Evolutionary conservation across 1,284 basidiomycete species (phyloP), one percentile per base, ranked within the genome.

Genomic region (Ceratorhiza oryzae-sativae): DNA sequence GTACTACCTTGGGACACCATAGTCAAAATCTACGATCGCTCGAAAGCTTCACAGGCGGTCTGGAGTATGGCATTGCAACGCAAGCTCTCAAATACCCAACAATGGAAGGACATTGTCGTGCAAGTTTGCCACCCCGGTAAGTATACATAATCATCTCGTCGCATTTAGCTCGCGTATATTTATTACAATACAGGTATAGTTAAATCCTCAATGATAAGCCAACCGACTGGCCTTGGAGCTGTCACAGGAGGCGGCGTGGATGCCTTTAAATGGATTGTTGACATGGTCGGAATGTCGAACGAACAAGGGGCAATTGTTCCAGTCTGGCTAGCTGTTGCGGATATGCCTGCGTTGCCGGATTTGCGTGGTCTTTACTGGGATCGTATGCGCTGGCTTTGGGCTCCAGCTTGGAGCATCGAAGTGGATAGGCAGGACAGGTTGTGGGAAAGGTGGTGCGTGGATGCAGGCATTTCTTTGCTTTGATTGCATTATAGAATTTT

Each of bases 81-180:
- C n/a, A 72, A 71, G n/a, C 45, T 74, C n/a, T 12, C 48, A 34
- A 20, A 46, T 8, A 62, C 41, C n/a, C 41, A 39, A n/a, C 55
- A 63, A 39, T 74, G 60, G 67, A 74, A 72, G 18, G 67, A 65
- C 49, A 41, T 72, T n/a, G 65, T 72, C 1, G 73, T 74, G n/a
- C 65, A 72, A 41, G 55, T 48, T 20, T 74, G 73, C 45, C 73
- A 74, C 36, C 73, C 73, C n/a, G 73, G 73, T 65, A 59, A 32
- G 62, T 34, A 25, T 5, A 25, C n/a, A 32, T n/a, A 15, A 23
- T 45, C 12, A 41, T 5, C 9, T 25, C 12, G 8, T 45, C n/a
- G 1, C 9, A 5, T 3, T 48, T 18, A 13, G 5, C 8, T n/a
- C 27, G 10, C 46, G 34, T n/a, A 36, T 36, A 18, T 1, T n/a